These are phyloP conservation scores for Brasenia schreberi DNA, from an alignment of 164 flowering plant genomes.

Conservation along the genomic window DNA sequence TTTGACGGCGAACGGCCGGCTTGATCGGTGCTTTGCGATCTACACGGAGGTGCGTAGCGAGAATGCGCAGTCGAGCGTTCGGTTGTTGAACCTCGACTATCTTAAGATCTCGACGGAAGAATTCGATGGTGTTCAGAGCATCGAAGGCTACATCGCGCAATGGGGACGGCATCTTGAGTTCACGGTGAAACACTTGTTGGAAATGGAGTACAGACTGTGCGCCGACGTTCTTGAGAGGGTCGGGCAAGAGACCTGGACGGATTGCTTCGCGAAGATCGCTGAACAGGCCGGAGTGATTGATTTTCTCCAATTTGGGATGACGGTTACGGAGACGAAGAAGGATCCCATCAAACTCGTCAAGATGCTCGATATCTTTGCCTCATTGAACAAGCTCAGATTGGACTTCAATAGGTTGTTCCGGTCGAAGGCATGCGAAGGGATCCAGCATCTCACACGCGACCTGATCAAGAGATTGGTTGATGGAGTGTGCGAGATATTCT, in stretches of 20 bases:
- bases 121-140: slow-evolving; percentile 66
- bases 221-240: slow-evolving; percentile 70
- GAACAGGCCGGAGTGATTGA: slow-evolving; percentile 75
- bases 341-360: slow-evolving; percentile 80
- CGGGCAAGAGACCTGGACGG: slow-evolving; percentile 70
- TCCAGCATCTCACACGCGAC: slow-evolving; percentile 77
- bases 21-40: slow-evolving; percentile 58
- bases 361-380: slow-evolving; percentile 66
- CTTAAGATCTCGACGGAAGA: slow-evolving; percentile 61
- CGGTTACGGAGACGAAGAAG: slow-evolving; percentile 72
- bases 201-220: slow-evolving; percentile 75
- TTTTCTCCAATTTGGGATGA: slow-evolving; percentile 82
- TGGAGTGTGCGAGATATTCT: slow-evolving; percentile 81
- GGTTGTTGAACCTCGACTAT: slow-evolving; percentile 61
- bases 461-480: slow-evolving; percentile 73
- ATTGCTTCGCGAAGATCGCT: slow-evolving; percentile 74
- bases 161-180: slow-evolving; percentile 94
- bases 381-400: slow-evolving; percentile 63
- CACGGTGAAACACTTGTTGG: slow-evolving; percentile 83
- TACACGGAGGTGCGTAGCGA: slow-evolving; percentile 71
- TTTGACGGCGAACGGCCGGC: slow-evolving; percentile 51
- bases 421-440: slow-evolving; percentile 72
- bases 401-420: slow-evolving; percentile 92
- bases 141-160: slow-evolving; percentile 59
- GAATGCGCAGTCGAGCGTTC: slow-evolving; percentile 61